Base-by-base conservation (phyloP, 768 basidiomycete genomes). In the Naematelia encephala region DNA sequence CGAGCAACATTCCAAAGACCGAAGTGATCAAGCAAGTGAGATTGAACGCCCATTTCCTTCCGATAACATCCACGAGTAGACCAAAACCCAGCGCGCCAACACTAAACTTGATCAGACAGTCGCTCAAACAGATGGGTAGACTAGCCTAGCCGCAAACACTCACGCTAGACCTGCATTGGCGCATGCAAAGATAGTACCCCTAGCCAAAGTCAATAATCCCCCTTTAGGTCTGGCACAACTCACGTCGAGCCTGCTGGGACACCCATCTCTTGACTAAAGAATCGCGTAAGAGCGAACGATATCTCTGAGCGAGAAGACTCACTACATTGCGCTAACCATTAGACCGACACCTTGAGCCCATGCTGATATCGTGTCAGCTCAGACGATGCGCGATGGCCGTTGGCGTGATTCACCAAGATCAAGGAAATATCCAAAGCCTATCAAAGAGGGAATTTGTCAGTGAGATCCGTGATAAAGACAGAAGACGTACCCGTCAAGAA, bases 41-140 rank as follows among this genome's bases (percentile, higher is more conserved):
- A 67, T 80, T 79, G 73, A 79, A 80, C 5, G 75, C 76, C 78
- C 76, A 78, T 42, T 65, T 62, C 25, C 74, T 56, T 1, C 78
- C 78, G 59, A 79, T 75, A 46, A 79, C 64, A 56, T 78, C 78
- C 34, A 74, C 72, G 2, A 66, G 23, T 12, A 78, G 61, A 19
- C 78, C 78, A 64, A 72, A 77, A n/a, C 60, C 54, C 30, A 77
- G 59, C 13, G 75, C 75, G 25, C 75, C 77, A 23, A 74, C 68
- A 12, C 67, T 69, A 55, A 14, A 28, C 30, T 21, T 12, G 23
- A 27, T 27, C 27, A 50, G 44, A 8, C 8, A 12, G 21, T 4
- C 11, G 27, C 11, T 13, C 1, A 4, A 23, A 27, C 34, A 16
- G 28, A 30, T 26, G 43, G 4, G 54, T 13, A 10, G 46, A 13